These are phyloP conservation scores for Stagonosporopsis tanaceti DNA, from an alignment of 2,329 filamentous ascomycete species.

Conservation along the genomic window DNA sequence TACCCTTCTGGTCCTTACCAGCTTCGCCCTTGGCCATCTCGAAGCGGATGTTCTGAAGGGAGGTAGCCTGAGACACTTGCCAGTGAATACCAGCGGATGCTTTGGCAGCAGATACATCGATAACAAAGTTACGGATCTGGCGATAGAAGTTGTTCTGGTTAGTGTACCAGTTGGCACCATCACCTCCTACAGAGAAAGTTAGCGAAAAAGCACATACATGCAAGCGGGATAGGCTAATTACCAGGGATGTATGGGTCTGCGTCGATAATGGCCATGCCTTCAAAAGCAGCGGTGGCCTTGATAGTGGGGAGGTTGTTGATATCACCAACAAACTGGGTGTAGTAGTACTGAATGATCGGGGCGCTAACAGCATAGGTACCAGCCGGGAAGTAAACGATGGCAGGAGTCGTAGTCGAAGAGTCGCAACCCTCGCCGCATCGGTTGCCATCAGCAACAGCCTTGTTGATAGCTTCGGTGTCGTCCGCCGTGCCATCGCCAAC, in stretches of 20 bases:
- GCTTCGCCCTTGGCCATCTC: constrained; percentile 58
- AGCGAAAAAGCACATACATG: too few species aligned
- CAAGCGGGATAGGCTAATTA: too few species aligned
- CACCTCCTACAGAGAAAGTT: constrained; percentile 56
- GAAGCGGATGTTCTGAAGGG: constrained; percentile 69
- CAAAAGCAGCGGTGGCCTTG: constrained; percentile 69
- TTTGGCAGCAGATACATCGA: constrained; percentile 55
- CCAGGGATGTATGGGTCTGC: constrained; percentile 76
- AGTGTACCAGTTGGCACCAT: constrained; percentile 59
- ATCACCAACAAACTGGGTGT: constrained; percentile 92
- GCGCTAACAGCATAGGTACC: constrained; percentile 84
- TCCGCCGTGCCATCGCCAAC: constrained; percentile 73
- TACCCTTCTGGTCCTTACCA: constrained; percentile 62
- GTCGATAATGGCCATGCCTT: constrained; percentile 89
- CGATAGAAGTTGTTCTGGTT: constrained; percentile 66
- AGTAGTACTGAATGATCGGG: constrained; percentile 87
- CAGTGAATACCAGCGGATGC: constrained; percentile 66
- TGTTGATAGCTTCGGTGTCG: constrained; percentile 89
- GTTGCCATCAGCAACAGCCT: constrained; percentile 76
- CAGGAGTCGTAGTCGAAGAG: constrained; percentile 82
- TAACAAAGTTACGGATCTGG: constrained; percentile 62
- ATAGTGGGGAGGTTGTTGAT: constrained; percentile 74
- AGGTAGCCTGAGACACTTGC: constrained; percentile 72
- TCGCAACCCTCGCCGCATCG: constrained; percentile 85
- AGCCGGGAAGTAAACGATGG: constrained; percentile 88